Percentiles rank a stretch among this genome's conserved stretches.
Evolutionary conservation across 345 rosid genomes (phyloP).

Genomic region (Sonneratia caseolaris): DNA sequence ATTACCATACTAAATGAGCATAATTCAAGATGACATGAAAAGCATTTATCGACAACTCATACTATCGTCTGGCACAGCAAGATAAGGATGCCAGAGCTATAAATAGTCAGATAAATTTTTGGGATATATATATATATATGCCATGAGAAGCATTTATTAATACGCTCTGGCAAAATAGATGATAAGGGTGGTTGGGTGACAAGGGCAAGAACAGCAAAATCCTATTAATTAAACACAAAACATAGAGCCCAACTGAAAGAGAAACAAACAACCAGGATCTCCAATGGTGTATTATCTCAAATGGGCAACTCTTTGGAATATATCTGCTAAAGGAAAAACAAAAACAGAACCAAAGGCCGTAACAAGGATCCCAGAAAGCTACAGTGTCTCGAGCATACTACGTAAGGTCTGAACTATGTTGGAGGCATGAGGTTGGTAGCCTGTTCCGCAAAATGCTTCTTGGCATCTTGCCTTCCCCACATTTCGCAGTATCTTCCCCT

Average conservation of each 20-base stretch:
- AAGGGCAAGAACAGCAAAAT: neutral
- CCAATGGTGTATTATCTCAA: neutral
- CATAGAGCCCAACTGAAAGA: neutral
- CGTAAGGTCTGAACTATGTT: constrained; percentile 96
- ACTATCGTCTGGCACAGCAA: neutral
- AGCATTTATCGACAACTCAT: neutral
- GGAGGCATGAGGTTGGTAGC: constrained; percentile 93
- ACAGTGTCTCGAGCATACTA: constrained; percentile 91
- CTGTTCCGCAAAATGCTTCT: constrained; percentile 96
- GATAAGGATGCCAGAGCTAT: neutral
- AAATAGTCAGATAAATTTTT: neutral
- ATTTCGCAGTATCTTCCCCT: constrained; percentile 92
- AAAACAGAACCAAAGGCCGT: neutral
- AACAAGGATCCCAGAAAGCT: constrained; percentile 38
- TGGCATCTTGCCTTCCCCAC: constrained; percentile 99
- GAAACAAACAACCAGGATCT: neutral
- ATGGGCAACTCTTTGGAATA: no score
- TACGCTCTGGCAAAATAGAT: no score
- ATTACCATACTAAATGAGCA: neutral
- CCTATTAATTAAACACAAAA: neutral
- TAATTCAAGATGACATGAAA: neutral
- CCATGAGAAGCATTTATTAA: no score
- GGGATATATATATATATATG: neutral
- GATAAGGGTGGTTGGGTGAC: neutral
- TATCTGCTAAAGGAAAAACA: neutral